Percentiles rank a stretch among this genome's conserved stretches.
Evolutionary conservation across 805 yeast genomes (phyloP).

Genomic region (Priceomyces carsonii): DNA sequence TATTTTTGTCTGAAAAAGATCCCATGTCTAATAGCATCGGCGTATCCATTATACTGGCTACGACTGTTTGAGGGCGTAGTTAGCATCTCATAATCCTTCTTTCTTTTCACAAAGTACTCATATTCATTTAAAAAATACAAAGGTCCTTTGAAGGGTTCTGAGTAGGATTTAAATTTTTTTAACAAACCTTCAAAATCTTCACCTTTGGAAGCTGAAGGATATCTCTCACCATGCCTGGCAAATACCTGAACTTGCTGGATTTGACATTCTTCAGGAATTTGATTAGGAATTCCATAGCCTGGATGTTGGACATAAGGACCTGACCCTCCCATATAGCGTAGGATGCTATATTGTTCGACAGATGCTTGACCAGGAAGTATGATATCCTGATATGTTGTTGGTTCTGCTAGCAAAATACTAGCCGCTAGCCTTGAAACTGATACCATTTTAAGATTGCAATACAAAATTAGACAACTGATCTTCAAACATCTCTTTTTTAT

Average conservation of each 20-base stretch:
- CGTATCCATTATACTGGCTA: conserved; percentile 50
- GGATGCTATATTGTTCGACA: conserved; percentile 44
- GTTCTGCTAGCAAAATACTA: conserved; percentile 27
- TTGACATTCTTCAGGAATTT: conserved; percentile 46
- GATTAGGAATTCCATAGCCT: conserved; percentile 52
- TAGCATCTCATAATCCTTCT: conserved; percentile 45
- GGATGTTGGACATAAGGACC: conserved; percentile 53
- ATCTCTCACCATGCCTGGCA: conserved; percentile 78
- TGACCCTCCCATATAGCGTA: conserved; percentile 49
- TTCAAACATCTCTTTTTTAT: too few species aligned
- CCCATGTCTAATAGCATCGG: conserved; percentile 47
- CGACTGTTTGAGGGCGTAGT: conserved; percentile 43
- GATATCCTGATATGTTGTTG: conserved; percentile 20
- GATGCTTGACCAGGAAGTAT: conserved; percentile 32
- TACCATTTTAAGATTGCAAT: too few species aligned
- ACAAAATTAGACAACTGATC: too few species aligned
- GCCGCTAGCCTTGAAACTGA: conserved; percentile 24
- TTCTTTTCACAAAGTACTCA: conserved; percentile 41
- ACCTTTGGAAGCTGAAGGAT: conserved; percentile 34
- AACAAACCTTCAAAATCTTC: conserved; percentile 15
- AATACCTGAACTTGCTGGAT: conserved; percentile 68
- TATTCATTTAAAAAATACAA: conserved; percentile 51
- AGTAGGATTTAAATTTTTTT: conserved; percentile 16
- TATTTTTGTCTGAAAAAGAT: conserved; percentile 44
- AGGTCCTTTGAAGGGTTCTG: conserved; percentile 39